These are phyloP conservation scores for Penicillium bialowiezense DNA, from an alignment of 495 filamentous ascomycete genomes.

Conservation along the genomic window DNA sequence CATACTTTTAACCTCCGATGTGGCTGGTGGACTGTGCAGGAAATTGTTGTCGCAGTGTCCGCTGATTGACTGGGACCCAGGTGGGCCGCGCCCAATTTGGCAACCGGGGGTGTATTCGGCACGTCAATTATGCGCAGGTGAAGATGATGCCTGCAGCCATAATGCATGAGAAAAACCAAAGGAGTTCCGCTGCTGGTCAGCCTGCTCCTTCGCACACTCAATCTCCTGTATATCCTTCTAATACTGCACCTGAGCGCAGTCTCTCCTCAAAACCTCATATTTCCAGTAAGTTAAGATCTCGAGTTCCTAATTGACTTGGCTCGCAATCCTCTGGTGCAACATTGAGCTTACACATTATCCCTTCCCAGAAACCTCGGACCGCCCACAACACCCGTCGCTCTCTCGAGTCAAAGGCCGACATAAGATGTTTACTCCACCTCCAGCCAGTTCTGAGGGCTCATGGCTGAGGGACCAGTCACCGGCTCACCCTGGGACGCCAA, in stretches of 20 bases:
- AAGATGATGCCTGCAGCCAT: slow-evolving; percentile 17
- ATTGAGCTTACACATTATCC: slow-evolving; percentile 7
- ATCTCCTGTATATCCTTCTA: slow-evolving; percentile 28
- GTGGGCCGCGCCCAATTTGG: slow-evolving; percentile 18
- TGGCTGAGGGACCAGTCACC: slow-evolving; percentile 38
- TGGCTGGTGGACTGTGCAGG: slow-evolving; percentile 12
- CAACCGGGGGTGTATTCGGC: slow-evolving; percentile 23
- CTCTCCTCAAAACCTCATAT: slow-evolving; percentile 19
- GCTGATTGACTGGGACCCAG: slow-evolving; percentile 18
- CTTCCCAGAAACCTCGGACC: slow-evolving; percentile 20
- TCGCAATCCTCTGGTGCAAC: too few species aligned
- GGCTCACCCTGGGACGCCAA: slow-evolving; percentile 21
- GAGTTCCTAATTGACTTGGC: too few species aligned
- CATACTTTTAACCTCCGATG: slow-evolving; percentile 18
- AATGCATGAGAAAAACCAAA: slow-evolving; percentile 33
- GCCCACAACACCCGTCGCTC: slow-evolving; percentile 34
- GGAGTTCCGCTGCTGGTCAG: slow-evolving; percentile 27
- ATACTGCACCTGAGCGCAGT: slow-evolving; percentile 13
- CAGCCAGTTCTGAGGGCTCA: slow-evolving; percentile 27
- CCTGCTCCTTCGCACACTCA: slow-evolving; percentile 21
- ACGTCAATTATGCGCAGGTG: slow-evolving; percentile 30
- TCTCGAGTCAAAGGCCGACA: slow-evolving; percentile 35
- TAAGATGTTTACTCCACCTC: slow-evolving; percentile 40
- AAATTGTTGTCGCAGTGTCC: slow-evolving; percentile 3
- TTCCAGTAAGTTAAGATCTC: slow-evolving; percentile 22